Conservation (phyloP, 805 yeast species). For the Wickerhamomyces kurtzmanii region DNA sequence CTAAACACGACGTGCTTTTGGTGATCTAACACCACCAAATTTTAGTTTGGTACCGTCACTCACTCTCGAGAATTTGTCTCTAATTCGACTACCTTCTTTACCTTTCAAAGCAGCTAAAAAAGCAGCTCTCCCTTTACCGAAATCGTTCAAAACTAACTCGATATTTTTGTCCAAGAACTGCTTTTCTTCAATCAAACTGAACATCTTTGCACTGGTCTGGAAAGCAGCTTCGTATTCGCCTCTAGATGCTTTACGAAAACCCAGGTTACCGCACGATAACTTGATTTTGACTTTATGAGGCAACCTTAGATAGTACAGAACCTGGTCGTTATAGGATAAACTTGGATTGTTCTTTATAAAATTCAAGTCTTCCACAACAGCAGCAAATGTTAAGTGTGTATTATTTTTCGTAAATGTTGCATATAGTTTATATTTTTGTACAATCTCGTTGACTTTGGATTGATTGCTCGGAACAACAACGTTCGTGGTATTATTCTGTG, state of each 20-base stretch:
- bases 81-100: conserved; percentile 70
- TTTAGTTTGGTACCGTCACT: conserved; percentile 75
- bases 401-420: conserved; percentile 76
- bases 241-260: conserved; percentile 83
- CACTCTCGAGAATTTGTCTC: conserved; percentile 58
- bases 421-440: conserved; percentile 63
- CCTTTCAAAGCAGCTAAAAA: conserved; percentile 79
- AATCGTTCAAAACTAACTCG: conserved; percentile 71
- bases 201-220: conserved; percentile 70
- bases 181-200: conserved; percentile 59
- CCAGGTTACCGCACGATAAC: conserved; percentile 75
- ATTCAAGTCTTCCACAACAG: conserved; percentile 56
- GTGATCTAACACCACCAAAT: conserved; percentile 89
- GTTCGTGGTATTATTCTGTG: conserved; percentile 5
- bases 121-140: conserved; percentile 86
- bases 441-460: conserved; percentile 14
- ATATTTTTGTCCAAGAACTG: conserved; percentile 48
- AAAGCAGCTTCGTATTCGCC: conserved; percentile 91
- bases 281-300: conserved; percentile 67
- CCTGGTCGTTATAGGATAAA: conserved; percentile 55
- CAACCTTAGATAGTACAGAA: conserved; percentile 66
- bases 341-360: conserved; percentile 45
- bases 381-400: conserved; percentile 68
- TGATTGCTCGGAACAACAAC: conserved; percentile 6
- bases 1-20: conserved; percentile 67